These are phyloP conservation scores for Hypericum perforatum DNA, from an alignment of 345 rosid genomes.

Conservation along the genomic window DNA sequence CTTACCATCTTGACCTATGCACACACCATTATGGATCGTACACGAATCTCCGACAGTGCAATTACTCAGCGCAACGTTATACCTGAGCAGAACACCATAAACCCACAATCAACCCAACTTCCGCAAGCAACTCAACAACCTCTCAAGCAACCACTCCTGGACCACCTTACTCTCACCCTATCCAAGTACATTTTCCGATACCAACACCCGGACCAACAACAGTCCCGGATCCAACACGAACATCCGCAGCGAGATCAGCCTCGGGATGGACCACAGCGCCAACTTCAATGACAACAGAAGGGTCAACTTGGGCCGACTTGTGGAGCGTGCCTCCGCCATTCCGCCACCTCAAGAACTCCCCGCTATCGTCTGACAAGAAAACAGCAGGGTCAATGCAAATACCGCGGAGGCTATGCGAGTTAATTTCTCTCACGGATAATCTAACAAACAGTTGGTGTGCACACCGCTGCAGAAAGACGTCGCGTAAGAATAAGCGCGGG, in stretches of 20 bases:
- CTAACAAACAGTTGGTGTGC: not conserved
- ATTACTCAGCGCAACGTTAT: constrained; percentile 53
- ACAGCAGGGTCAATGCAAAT: not conserved
- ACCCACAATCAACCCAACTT: not conserved
- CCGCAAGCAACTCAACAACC: not conserved
- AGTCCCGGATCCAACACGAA: constrained; percentile 57
- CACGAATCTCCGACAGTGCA: constrained; percentile 62
- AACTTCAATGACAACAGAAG: constrained; percentile 40
- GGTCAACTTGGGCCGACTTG: constrained; percentile 43
- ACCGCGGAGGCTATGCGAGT: too few relatives aligned
- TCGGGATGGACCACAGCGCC: constrained; percentile 56
- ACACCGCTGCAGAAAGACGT: not conserved
- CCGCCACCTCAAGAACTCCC: constrained; percentile 37
- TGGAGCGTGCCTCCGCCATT: constrained; percentile 68
- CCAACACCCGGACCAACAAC: constrained; percentile 54
- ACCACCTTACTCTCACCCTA: constrained; percentile 34
- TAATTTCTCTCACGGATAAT: not conserved
- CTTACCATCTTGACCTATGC: constrained; percentile 91
- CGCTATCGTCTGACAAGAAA: constrained; percentile 19
- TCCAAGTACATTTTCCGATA: constrained; percentile 43
- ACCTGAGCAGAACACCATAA: constrained; percentile 25
- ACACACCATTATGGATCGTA: constrained; percentile 60
- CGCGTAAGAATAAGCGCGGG: too few relatives aligned
- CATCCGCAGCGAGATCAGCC: constrained; percentile 45
- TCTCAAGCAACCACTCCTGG: not conserved